Conservation (phyloP, 2,329 filamentous ascomycete species). For the Clonostachys byssicola region DNA sequence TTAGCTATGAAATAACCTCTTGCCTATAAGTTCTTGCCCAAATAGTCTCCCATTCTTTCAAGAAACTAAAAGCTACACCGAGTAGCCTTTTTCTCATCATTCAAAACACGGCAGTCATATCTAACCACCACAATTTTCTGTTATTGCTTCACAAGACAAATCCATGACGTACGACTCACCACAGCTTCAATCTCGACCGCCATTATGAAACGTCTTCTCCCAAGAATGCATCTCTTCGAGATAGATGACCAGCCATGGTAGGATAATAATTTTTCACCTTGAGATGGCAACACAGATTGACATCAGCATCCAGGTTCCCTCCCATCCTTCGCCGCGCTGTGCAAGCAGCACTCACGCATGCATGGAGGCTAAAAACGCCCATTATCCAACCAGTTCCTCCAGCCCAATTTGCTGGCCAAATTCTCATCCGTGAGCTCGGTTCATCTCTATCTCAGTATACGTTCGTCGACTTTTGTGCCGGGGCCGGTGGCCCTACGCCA, state of each 20-base stretch:
- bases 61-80: too few relatives aligned
- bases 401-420: slow-evolving; percentile 53
- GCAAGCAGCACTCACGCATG: slow-evolving; percentile 59
- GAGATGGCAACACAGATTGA: neutral
- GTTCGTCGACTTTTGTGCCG: slow-evolving; percentile 74
- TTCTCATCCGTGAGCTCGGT: slow-evolving; percentile 48
- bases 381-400: slow-evolving; percentile 56
- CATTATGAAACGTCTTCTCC: slow-evolving; percentile 44
- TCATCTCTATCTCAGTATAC: slow-evolving; percentile 45
- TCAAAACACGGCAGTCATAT: neutral
- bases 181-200: neutral
- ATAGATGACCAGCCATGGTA: slow-evolving; percentile 66
- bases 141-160: neutral
- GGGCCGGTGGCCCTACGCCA: slow-evolving; percentile 67
- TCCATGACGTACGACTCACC: neutral
- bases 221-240: slow-evolving; percentile 62
- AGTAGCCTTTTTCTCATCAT: too few relatives aligned
- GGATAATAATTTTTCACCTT: slow-evolving; percentile 4
- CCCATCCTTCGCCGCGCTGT: slow-evolving; percentile 59
- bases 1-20: too few relatives aligned
- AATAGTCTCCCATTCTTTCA: too few relatives aligned
- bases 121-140: neutral
- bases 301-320: slow-evolving; percentile 50
- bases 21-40: too few relatives aligned
- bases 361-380: slow-evolving; percentile 59